Evolutionary conservation across 345 rosid genomes (phyloP), one percentile per base, ranked within the genome.

Genomic region (Syzygium oleosum): DNA sequence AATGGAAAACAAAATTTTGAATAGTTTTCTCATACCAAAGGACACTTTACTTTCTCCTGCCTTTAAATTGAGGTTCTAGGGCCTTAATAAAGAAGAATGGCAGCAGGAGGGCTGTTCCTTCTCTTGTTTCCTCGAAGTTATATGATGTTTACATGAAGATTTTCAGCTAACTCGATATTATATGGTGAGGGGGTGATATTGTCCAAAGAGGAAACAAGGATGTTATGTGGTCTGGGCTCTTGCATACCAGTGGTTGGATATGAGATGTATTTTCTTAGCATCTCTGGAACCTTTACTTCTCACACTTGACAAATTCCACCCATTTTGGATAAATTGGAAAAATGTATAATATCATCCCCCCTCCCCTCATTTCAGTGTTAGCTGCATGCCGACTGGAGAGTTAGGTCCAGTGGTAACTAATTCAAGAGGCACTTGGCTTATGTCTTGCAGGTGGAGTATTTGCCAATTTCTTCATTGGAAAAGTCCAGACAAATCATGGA

Each of bases 401-500:
- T 73, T 73, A 3, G 8, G 38, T 73, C 27, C 83, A 38, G 27
- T 68, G 22, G 77, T 53, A 84, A 9, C 61, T 17, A 52, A 55
- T 52, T 68, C 61, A 41, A 51, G 59, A 34, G 83, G 83, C 38
- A 89, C 85, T 38, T 87, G 53, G 53, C 88, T 87, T 77, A 52
- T 85, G 31, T 88, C 29, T 90, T 93, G 90, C 89, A 96, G 99
- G 94, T 96, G 88, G 98, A 96, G 93, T 98, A 98, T 91, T 96
- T 96, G 86, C 97, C 98, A 3, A 89, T 95, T 84, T 96, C 97
- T 54, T 98, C 98, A 25, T 89, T 96, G 80, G 98, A 96, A 85
- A 96, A 93, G 89, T 90, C 96, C 22, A 91, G 91, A 85, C 94
- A 88, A 91, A 88, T 96, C 84, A 92, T 98, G 96, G 97, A 94